These are phyloP conservation scores for Dichomitus squalens DNA, from an alignment of 1,284 basidiomycete species.

Conservation along the genomic window DNA sequence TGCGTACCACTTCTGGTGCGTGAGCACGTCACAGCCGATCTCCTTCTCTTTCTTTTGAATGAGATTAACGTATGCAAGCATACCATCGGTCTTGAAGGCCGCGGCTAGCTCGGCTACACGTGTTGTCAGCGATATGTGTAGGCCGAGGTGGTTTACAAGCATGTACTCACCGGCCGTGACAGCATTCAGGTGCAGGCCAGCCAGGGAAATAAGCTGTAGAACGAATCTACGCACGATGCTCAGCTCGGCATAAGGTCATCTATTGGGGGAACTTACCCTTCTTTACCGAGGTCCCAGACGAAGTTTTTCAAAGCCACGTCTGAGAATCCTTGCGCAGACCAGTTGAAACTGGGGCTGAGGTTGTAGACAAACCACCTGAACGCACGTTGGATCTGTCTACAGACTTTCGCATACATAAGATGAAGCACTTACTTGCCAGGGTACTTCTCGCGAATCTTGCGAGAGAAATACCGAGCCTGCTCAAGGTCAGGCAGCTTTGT, in stretches of 20 bases:
- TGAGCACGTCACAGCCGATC: slow-evolving; percentile 82
- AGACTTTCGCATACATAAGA: neutral
- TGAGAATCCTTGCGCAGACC: slow-evolving; percentile 82
- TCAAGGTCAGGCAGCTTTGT: slow-evolving; percentile 84
- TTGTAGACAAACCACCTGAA: slow-evolving; percentile 89
- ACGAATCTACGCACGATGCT: slow-evolving; percentile 63
- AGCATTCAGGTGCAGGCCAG: slow-evolving; percentile 86
- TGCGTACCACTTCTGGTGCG: slow-evolving; percentile 5
- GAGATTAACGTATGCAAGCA: slow-evolving; percentile 86
- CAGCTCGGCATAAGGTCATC: neutral
- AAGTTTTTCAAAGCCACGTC: slow-evolving; percentile 82
- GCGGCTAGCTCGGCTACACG: slow-evolving; percentile 70
- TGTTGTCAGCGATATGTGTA: neutral
- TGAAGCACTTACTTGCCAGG: slow-evolving; percentile 62
- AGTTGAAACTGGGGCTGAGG: slow-evolving; percentile 93
- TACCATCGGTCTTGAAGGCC: slow-evolving; percentile 81
- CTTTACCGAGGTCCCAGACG: slow-evolving; percentile 90
- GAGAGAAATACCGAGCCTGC: slow-evolving; percentile 80
- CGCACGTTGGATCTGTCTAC: neutral
- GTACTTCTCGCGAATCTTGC: slow-evolving; percentile 71
- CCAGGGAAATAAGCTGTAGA: slow-evolving; percentile 84
- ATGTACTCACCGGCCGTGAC: slow-evolving; percentile 65
- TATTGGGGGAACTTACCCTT: slow-evolving; percentile 56
- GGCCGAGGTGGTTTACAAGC: too few relatives aligned
- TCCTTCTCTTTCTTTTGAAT: slow-evolving; percentile 89